Evolutionary conservation across 768 basidiomycete species (phyloP).

Genomic region (Podaxis sp.): DNA sequence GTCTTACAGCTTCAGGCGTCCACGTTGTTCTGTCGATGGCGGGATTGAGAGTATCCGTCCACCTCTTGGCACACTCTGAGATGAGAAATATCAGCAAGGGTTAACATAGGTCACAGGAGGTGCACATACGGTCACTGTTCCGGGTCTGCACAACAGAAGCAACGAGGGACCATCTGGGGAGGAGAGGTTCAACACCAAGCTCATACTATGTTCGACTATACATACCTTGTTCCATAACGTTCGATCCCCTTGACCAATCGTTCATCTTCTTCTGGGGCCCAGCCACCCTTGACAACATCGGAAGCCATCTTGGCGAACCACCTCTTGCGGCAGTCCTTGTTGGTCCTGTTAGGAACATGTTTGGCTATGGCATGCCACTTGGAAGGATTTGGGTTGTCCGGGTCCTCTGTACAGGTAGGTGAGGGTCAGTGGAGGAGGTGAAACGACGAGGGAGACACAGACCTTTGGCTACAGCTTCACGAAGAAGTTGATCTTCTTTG

Average conservation of each 20-base stretch:
- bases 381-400: constrained; percentile 53
- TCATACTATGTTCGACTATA: background rate
- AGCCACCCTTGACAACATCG: constrained; percentile 60
- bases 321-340: constrained; percentile 64
- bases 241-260: constrained; percentile 56
- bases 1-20: constrained; percentile 51
- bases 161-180: constrained; percentile 54
- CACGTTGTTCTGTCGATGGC: constrained; percentile 61
- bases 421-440: constrained; percentile 18
- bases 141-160: constrained; percentile 54
- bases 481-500: constrained; percentile 52
- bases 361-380: constrained; percentile 67
- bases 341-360: constrained; percentile 59
- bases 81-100: constrained; percentile 18
- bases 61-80: constrained; percentile 60
- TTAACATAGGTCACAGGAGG: constrained; percentile 5
- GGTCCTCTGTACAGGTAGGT: constrained; percentile 45
- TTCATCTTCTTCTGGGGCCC: constrained; percentile 62
- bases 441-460: constrained; percentile 8
- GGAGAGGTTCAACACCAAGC: constrained; percentile 8
- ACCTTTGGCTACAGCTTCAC: constrained; percentile 52
- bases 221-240: constrained; percentile 54
- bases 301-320: constrained; percentile 68
- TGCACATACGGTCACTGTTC: constrained; percentile 56
- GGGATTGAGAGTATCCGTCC: constrained; percentile 62